Percentiles rank a stretch among this genome's conserved stretches.
phyloP scores from a whole-genome alignment of 805 yeast species.

The Kluyveromyces aestuarii region DNA sequence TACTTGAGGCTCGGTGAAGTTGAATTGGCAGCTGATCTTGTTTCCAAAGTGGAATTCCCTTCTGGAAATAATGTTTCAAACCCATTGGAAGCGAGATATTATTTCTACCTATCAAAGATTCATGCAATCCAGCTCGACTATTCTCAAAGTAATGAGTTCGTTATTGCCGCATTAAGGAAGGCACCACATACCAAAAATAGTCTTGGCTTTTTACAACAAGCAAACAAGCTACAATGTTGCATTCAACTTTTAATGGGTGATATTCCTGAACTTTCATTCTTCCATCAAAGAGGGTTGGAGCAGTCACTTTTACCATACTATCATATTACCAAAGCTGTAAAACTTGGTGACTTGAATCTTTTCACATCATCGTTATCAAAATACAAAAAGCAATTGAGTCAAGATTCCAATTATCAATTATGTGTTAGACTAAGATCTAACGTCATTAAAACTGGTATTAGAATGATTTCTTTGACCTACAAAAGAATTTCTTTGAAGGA shows the following conservation, averaged over 20 bases:
- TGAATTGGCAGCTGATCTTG: constrained; percentile 79
- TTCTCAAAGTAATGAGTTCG: constrained; percentile 80
- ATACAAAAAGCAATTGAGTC: constrained; percentile 52
- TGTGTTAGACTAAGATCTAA: constrained; percentile 89
- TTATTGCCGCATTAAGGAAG: constrained; percentile 91
- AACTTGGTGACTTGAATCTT: constrained; percentile 77
- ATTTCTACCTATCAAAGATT: constrained; percentile 84
- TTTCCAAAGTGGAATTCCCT: constrained; percentile 85
- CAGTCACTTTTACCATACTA: constrained; percentile 70
- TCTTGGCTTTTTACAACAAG: constrained; percentile 79
- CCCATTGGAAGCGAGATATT: constrained; percentile 85
- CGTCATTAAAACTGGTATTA: constrained; percentile 94
- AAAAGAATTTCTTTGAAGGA: constrained; percentile 86
- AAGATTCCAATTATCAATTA: constrained; percentile 74
- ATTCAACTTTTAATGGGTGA: constrained; percentile 95
- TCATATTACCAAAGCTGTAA: constrained; percentile 83
- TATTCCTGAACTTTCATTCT: constrained; percentile 79
- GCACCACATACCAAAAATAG: constrained; percentile 87
- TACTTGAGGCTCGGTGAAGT: constrained; percentile 73
- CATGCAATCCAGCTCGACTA: constrained; percentile 89
- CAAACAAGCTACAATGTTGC: constrained; percentile 77
- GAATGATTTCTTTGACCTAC: constrained; percentile 86
- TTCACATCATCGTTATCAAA: constrained; percentile 63
- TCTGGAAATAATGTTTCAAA: constrained; percentile 56
- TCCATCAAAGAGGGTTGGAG: constrained; percentile 54